Conservation (phyloP, 306 rosid genomes). For the Canavalia ensiformis region DNA sequence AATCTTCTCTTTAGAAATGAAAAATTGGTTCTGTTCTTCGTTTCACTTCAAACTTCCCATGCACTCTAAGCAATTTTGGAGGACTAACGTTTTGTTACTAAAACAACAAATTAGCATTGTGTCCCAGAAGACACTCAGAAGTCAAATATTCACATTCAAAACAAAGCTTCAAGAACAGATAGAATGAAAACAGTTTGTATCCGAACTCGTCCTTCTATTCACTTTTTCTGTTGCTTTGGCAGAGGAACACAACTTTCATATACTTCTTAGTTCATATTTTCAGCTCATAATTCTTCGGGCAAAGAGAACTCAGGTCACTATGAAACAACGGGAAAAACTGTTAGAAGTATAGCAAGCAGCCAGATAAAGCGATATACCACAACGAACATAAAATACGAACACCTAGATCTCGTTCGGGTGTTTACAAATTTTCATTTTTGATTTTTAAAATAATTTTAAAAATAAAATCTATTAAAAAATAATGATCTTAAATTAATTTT, state of each 20-base stretch:
- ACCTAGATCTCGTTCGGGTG: neutral
- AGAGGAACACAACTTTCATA: constrained; percentile 12
- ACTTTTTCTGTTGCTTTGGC: constrained; percentile 8
- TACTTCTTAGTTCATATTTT: constrained; percentile 29
- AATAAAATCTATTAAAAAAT: too few species aligned
- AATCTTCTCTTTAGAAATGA: neutral
- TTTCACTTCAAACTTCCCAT: neutral
- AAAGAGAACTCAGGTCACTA: constrained; percentile 7
- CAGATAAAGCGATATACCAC: constrained; percentile 3
- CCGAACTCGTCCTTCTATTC: neutral
- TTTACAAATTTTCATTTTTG: too few species aligned
- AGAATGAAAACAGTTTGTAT: constrained; percentile 2
- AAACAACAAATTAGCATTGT: neutral
- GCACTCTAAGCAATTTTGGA: neutral
- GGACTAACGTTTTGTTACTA: neutral
- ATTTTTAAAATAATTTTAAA: too few species aligned
- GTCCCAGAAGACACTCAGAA: neutral
- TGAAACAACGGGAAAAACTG: constrained; percentile 1
- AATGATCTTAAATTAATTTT: too few species aligned
- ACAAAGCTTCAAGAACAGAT: neutral
- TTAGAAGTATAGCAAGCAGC: neutral
- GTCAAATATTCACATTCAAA: neutral
- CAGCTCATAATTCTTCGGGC: constrained; percentile 12
- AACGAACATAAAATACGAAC: neutral
- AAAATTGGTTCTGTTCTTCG: neutral